A percentile compares a stretch with the other conserved stretches of the same genome.
These are phyloP conservation scores for Trichosporon sp. DNA, from an alignment of 1,284 basidiomycete species.

Conservation along the genomic window DNA sequence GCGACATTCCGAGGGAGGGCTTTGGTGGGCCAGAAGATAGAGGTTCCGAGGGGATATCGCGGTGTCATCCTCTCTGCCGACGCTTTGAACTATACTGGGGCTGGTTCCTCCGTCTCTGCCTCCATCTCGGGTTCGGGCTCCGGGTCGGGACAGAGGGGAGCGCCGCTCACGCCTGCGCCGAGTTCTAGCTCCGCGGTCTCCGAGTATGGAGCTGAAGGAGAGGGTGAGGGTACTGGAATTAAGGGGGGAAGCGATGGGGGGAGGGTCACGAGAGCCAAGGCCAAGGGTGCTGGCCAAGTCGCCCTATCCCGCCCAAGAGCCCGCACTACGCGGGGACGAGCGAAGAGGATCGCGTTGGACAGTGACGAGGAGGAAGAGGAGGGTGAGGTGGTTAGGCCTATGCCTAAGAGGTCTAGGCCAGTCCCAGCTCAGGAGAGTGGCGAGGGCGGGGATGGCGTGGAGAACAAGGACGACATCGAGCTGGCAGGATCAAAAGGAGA, in stretches of 20 bases:
- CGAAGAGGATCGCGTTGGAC: constrained; percentile 21
- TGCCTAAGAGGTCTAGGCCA: neutral
- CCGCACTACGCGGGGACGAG: neutral
- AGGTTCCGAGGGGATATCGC: constrained; percentile 31
- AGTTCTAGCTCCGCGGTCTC: neutral
- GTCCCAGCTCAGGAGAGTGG: no score
- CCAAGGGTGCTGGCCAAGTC: constrained; percentile 33
- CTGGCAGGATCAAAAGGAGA: no score
- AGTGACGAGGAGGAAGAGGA: constrained; percentile 3
- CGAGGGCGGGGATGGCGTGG: no score
- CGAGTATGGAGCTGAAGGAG: no score
- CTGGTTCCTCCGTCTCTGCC: neutral
- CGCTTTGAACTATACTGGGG: neutral
- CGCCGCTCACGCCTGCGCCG: neutral
- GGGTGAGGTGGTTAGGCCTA: neutral
- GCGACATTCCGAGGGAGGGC: constrained; percentile 39
- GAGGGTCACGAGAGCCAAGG: constrained; percentile 4
- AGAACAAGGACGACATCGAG: no score
- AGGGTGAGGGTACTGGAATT: no score
- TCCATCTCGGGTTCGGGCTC: neutral
- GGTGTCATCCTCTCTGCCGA: constrained; percentile 28
- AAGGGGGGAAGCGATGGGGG: no score
- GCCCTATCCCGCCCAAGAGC: constrained; percentile 30
- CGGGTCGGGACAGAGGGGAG: neutral
- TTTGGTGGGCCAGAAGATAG: constrained; percentile 31